Percentiles rank a stretch among this genome's conserved stretches.
phyloP scores from a whole-genome alignment of 768 basidiomycete genomes.

The Tulasnella sp. region DNA sequence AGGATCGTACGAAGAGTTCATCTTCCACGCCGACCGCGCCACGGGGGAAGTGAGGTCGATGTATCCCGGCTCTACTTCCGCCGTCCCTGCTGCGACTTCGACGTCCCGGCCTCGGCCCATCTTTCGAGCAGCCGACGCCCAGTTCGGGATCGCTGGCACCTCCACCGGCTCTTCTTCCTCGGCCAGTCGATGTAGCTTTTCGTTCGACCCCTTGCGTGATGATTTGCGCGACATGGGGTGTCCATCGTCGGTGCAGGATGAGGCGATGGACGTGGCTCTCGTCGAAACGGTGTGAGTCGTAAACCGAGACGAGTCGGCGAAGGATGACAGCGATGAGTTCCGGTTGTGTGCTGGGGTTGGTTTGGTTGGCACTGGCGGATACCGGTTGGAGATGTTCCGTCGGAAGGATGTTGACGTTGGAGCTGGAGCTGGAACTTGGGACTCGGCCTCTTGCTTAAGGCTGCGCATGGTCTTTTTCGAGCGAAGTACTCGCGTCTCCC shows the following conservation, averaged over 20 bases:
- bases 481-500: neutral
- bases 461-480: slow-evolving; percentile 1
- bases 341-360: slow-evolving; percentile 1
- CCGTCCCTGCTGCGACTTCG: neutral
- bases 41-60: neutral
- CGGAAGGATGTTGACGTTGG: neutral
- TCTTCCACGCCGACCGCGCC: neutral
- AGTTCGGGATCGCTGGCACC: neutral
- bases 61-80: neutral
- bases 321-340: slow-evolving; percentile 29
- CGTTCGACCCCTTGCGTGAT: neutral
- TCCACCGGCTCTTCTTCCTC: slow-evolving; percentile 25
- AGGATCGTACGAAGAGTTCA: slow-evolving; percentile 25
- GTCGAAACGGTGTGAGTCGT: slow-evolving; percentile 15
- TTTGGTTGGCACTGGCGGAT: neutral
- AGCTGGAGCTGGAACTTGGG: neutral
- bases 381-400: slow-evolving; percentile 23
- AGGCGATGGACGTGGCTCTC: slow-evolving; percentile 27
- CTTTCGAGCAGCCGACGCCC: neutral
- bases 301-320: slow-evolving; percentile 27
- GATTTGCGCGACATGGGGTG: neutral
- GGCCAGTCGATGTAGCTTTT: neutral
- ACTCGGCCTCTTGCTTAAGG: neutral
- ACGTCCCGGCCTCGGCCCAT: neutral
- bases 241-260: neutral